Evolutionary conservation across 768 basidiomycete genomes (phyloP).

Genomic region (Boletus speciosus): DNA sequence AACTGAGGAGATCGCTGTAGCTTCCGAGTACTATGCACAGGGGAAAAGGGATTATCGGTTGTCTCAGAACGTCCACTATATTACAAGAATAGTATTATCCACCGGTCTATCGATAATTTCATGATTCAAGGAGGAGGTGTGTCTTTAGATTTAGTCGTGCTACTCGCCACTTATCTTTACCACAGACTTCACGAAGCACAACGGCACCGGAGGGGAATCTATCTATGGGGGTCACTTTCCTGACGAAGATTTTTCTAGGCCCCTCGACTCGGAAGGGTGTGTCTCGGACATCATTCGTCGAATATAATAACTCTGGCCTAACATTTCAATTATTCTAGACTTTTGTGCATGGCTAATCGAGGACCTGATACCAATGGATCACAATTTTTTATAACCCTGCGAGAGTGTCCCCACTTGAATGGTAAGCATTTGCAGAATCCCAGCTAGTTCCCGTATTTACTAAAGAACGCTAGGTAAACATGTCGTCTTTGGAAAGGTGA

Average conservation of each 20-base stretch:
- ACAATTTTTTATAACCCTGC: conserved; percentile 83
- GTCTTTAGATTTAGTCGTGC: conserved; percentile 10
- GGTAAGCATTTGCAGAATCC: conserved; percentile 38
- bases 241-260: conserved; percentile 69
- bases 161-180: neutral
- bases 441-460: neutral
- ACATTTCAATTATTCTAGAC: conserved; percentile 30
- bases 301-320: neutral
- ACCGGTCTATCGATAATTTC: conserved; percentile 74
- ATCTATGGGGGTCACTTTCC: conserved; percentile 74
- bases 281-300: conserved; percentile 16
- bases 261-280: conserved; percentile 63
- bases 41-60: conserved; percentile 72
- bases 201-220: conserved; percentile 78
- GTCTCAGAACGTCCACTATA: conserved; percentile 66
- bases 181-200: conserved; percentile 75
- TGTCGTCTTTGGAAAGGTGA: conserved; percentile 53
- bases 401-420: conserved; percentile 69
- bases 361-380: conserved; percentile 82
- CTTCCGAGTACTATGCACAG: conserved; percentile 84
- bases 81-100: conserved; percentile 78
- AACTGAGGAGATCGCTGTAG: conserved; percentile 37
- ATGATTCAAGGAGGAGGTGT: conserved; percentile 81
- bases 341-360: conserved; percentile 89
- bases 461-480: conserved; percentile 47